Evolutionary conservation across 164 flowering plant species (phyloP), one percentile per base, ranked within the genome.

Genomic region (Nymphaea thermarum): DNA sequence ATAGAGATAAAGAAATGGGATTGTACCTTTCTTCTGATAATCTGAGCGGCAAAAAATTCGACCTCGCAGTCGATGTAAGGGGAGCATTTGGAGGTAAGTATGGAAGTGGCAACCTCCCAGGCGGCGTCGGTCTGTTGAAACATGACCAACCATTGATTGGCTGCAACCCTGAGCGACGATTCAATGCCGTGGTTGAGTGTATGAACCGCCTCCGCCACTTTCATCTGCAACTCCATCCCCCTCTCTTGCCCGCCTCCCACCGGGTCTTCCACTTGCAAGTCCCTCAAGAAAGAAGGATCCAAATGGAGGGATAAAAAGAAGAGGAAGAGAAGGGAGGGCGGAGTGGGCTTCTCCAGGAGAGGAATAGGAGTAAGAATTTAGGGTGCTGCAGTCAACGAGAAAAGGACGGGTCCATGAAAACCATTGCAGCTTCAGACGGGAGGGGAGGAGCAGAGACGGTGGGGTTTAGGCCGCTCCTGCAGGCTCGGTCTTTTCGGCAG

Each of bases 121-220:
- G 93, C 98, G 12, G 88, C 85, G 62, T 85, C 83, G 68, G 87
- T 84, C 66, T 93, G 91, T 77, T 93, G 98, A 65, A 93, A 90
- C 71, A 89, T 96, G 41, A 93, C 93, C n/a, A 91, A 86, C 97
- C 98, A 93, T 74, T 93, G 98, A 76, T 89, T 93, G 0, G 98
- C 97, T 18, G 97, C 96, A 3, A 93, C 87, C 43, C 98, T 90
- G 80, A 86, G 91, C 75, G 89, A 85, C 4, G 98, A 89, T 42
- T 89, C 81, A 0, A 78, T 60, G 75, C 87, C 98, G 82, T 93
- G 97, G 75, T 93, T 93, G 63, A 93, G 80, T 4, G 90, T 91
- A 70, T 80, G 87, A 36, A 93, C 89, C 1, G 98, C 98, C 70
- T 90, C 78, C 5, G 94, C 93, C 4, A 93, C 94, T 80, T 91